Base-by-base conservation (phyloP, 2,329 filamentous ascomycete species). In the Meredithiella fracta region DNA sequence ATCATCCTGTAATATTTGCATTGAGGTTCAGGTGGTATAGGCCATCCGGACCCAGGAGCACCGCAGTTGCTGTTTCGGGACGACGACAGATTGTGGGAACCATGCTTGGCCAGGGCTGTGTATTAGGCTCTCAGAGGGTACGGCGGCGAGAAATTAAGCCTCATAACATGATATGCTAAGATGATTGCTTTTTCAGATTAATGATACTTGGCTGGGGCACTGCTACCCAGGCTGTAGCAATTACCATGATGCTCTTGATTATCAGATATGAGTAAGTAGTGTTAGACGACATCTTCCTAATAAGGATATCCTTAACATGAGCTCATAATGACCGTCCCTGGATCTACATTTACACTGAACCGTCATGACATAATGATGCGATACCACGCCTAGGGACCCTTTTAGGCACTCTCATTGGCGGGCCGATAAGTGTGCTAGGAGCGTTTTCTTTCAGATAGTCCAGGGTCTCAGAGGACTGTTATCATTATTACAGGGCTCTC, bases 111-210 rank as follows among this genome's bases (percentile, higher is more conserved):
- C 44, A 49, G 50, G 50, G 50, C 31, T 52, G 50, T 52, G 50
- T 26, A 20, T 15, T 52, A n/a, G 29, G 31, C 50, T 29, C n/a
- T 20, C 17, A 22, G 34, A 52, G 50, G 29, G 34, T 52, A 14
- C 23, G 31, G 50, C 50, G 31, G 50, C 50, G 38, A 29, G 17
- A 23, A 38, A 52, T 52, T 52, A 31, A 52, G 50, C 50, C 50
- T 38, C 50, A 40, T 52, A 52, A 11, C 22, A 37, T 20, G 23
- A 26, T n/a, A 34, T 17, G 7, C 8, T 52, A 23, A 49, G 7
- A 6, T 5, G 5, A 11, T 11, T 34, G 29, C 11, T 34, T n/a
- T n/a, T n/a, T n/a, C n/a, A n/a, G n/a, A n/a, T n/a, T n/a, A n/a
- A n/a, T n/a, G n/a, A n/a, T n/a, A n/a, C n/a, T n/a, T n/a, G n/a